Evolutionary conservation across 2,329 filamentous ascomycete species (phyloP), one percentile per base, ranked within the genome.

Genomic region (Sporothrix dimorphospora): DNA sequence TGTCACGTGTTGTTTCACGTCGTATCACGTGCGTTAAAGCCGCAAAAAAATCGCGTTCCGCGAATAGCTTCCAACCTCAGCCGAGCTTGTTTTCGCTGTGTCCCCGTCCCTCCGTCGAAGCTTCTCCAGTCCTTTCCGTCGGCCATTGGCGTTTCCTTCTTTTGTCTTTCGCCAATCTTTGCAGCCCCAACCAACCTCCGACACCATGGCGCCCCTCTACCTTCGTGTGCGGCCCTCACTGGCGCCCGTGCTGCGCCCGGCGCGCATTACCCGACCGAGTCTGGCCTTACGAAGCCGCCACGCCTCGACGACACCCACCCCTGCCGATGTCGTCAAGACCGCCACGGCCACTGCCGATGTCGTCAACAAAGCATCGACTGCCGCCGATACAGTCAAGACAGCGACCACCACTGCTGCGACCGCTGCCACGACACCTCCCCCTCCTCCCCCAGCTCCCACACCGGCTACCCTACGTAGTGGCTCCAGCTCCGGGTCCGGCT

Each of bases 181-280:
- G 11, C 24, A 24, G 21, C 40, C 24, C 14, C 16, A 16, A 8
- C 16, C 9, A 34, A 16, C 3, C 73, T 71, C 61, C 69, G 14
- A 14, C 68, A 77, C 71, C 51, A 82, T 82, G 80, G 79, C 79
- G 45, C 75, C 77, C 69, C 74, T 77, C n/a, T 77, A 75, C 57
- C 73, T 79, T 19, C 74, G 78, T 67, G 76, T 76, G 49, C 76
- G 76, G 68, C 77, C 75, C 59, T 71, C 75, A 21, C 76, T 78
- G 71, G 68, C 71, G 3, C 63, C 71, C 8, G 21, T 63, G 2
- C 34, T 67, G 40, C 70, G 66, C 12, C 42, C 59, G 59, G 38
- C 47, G 30, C 66, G 65, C 42, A 55, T 42, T 6, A 12, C 63
- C n/a, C 71, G 68, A 16, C 55, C 47, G 14, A 19, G 40, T 9